Conservation (phyloP, 129 eudicot genomes). For the Chrysanthemum lavandulifolium region DNA sequence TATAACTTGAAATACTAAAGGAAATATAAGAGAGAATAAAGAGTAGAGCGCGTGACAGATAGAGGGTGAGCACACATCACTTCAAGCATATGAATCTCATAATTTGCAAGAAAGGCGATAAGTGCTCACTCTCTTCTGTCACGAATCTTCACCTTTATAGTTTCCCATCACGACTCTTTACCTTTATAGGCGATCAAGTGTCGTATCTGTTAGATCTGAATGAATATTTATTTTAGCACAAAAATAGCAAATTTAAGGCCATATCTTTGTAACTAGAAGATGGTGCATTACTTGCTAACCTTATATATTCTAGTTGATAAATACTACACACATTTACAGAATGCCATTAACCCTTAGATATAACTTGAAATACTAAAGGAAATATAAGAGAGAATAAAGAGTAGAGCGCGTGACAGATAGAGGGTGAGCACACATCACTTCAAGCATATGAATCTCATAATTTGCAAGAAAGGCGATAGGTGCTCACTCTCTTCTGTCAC, state of each 20-base stretch:
- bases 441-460: neutral
- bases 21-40: neutral
- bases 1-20: neutral
- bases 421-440: conserved; percentile 16
- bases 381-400: neutral
- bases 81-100: too few species aligned
- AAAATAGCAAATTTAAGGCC: too few species aligned
- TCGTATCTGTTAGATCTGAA: too few species aligned
- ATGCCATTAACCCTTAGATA: neutral
- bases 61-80: conserved; percentile 17
- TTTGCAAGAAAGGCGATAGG: conserved; percentile 23
- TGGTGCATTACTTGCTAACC: too few species aligned
- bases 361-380: neutral
- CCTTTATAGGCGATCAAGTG: too few species aligned
- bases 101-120: conserved; percentile 21
- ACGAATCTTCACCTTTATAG: conserved; percentile 13
- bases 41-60: neutral
- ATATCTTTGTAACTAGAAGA: too few species aligned
- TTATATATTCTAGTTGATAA: too few species aligned
- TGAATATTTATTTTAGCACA: too few species aligned
- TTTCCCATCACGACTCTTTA: neutral
- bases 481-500: conserved; percentile 61
- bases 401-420: conserved; percentile 3
- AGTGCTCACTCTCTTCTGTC: conserved; percentile 61
- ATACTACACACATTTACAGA: too few species aligned